Evolutionary conservation across 2,329 filamentous ascomycete species (phyloP), one percentile per base, ranked within the genome.

Genomic region (Phialocephala subalpina): DNA sequence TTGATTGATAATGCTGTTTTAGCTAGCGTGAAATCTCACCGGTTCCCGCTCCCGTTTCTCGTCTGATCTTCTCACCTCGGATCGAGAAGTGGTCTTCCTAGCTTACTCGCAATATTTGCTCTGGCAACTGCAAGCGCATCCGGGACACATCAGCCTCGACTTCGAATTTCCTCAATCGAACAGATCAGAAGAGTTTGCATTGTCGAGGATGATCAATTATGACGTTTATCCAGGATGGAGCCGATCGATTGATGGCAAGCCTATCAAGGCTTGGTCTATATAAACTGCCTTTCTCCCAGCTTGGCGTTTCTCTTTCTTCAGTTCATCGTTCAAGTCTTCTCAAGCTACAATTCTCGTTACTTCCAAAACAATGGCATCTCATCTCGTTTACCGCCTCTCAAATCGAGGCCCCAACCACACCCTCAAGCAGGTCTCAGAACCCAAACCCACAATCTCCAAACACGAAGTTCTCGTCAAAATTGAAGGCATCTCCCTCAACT

Each of bases 401-500:
- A 63, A 47, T 27, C 38, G n/a, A 40, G 60, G 55, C 25, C 40
- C 38, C 8, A 56, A 59, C 56, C 62, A 75, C 2, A 70, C 71
- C 22, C 69, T 78, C 6, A 64, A 73, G n/a, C 52, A 60, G 12
- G 65, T 64, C 45, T 58, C 64, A 0, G 77, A 78, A 66, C 67
- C 73, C 0, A 65, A 77, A 14, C 74, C 77, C 1, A 57, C 58
- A 2, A 67, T 73, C 12, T 62, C 69, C 8, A 62, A 66, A 4
- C 53, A 74, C 55, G 74, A 79, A 64, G 70, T 78, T 53, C 71
- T 79, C 5, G 67, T 79, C 57, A 73, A 69, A 49, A 66, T 78
- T 5, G 74, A 73, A 14, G 73, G 69, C 63, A 73, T 78, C 3
- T 64, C 76, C 8, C 70, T 80, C 14, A 80, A 80, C 68, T 78